Evolutionary conservation across 139 green algal species (phyloP).

Genomic region (Closterium sp.): DNA sequence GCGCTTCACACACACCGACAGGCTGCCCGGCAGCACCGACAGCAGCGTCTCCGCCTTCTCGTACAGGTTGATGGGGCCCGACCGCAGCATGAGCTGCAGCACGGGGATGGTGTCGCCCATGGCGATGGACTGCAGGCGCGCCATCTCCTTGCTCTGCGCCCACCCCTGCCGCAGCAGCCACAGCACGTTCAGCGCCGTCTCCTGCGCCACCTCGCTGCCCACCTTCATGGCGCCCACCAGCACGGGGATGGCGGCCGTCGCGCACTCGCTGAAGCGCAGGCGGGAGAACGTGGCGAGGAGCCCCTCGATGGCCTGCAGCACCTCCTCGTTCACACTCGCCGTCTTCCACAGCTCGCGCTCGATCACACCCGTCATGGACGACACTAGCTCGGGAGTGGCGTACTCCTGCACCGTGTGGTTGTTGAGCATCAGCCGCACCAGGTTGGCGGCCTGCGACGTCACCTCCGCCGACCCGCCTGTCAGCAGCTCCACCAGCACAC

Average conservation of each 20-base stretch:
- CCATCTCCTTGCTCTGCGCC: conserved; percentile 12
- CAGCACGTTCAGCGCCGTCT: conserved; percentile 28
- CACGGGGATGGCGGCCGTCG: conserved; percentile 35
- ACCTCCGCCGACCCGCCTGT: conserved; percentile 4
- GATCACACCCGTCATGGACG: conserved; percentile 2
- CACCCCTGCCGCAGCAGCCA: conserved; percentile 21
- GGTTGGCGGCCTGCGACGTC: neutral
- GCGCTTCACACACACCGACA: conserved; percentile 28
- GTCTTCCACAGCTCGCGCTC: conserved; percentile 32
- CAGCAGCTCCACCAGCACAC: conserved; percentile 26
- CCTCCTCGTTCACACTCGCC: conserved; percentile 7
- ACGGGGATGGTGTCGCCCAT: conserved; percentile 35
- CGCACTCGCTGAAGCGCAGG: conserved; percentile 3
- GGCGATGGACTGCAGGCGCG: conserved; percentile 23
- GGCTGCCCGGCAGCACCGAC: conserved; percentile 24
- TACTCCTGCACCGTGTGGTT: conserved; percentile 34
- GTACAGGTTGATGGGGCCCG: conserved; percentile 15
- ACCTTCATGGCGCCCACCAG: conserved; percentile 34
- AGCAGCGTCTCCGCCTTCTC: conserved; percentile 37
- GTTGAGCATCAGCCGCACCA: conserved; percentile 27
- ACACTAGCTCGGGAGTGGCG: conserved; percentile 18
- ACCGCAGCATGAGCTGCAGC: conserved; percentile 35
- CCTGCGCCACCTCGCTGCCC: conserved; percentile 24
- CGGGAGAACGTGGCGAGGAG: conserved; percentile 21
- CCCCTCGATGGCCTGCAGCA: conserved; percentile 18